Evolutionary conservation across 225 moss, liverwort and hornwort genomes (phyloP), one percentile per base, ranked within the genome.

Genomic region (Climacium dendroides): DNA sequence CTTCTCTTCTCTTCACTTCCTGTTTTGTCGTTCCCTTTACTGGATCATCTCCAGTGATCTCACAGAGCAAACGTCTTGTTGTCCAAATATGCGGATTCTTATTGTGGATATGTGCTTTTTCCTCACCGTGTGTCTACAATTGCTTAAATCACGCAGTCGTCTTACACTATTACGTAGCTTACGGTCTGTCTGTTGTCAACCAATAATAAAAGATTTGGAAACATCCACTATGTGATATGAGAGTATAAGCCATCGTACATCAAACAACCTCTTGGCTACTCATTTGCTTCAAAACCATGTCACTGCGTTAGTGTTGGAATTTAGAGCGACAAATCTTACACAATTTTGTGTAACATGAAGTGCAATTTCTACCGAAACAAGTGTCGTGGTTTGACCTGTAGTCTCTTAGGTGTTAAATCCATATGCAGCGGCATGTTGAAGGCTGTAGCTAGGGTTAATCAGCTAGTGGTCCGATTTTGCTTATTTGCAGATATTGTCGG

Each of bases 401-500:
- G 25, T 25, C 62, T 70, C 54, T 41, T 41, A 30, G 28, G 37
- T 62, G 5, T 72, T 37, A 15, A 62, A 45, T 83, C 35, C 37
- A 34, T 37, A 55, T 72, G 71, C 63, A 73, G 47, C 63, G 45
- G 32, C 41, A 23, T 74, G 65, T 32, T 41, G 28, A n/a, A 81
- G 87, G n/a, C 37, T 76, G 45, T 60, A 55, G 45, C 47, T 20
- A 74, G 55, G 80, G 54, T 77, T 61, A 53, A 78, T 82, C 62
- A 70, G 71, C 85, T 63, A 37, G 85, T 45, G 61, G 32, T 47
- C 9, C 9, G 48, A 34, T 57, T 41, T 79, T 61, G 76, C 34
- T 84, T 50, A 47, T 76, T 24, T 89, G 83, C 96, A 98, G 98
- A 96, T 98, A 86, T 89, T 98, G 60, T 89, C 98, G 54, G 96